Conservation (phyloP, 257 asterid species). For the Fraxinus americana region DNA sequence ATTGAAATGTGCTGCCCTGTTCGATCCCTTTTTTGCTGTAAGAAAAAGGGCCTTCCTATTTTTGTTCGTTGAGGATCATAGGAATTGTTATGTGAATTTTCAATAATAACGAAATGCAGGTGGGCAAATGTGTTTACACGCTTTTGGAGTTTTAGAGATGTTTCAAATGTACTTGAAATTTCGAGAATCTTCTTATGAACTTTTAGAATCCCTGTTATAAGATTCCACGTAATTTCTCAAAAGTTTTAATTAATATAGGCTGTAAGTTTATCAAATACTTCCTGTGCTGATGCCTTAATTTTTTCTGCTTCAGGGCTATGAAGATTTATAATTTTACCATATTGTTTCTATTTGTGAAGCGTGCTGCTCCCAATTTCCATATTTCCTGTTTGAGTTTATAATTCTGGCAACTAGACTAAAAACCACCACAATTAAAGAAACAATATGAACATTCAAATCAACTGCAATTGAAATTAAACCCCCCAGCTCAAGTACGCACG, state of each 20-base stretch:
- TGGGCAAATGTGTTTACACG: background rate
- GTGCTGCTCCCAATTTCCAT: background rate
- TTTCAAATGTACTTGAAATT: background rate
- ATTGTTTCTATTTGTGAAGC: background rate
- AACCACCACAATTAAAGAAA: background rate
- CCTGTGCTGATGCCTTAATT: background rate
- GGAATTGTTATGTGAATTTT: background rate
- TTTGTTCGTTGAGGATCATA: background rate
- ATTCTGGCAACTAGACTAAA: constrained; percentile 1
- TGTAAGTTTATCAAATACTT: background rate
- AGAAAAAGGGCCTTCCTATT: constrained; percentile 2
- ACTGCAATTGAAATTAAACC: background rate
- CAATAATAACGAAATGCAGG: background rate
- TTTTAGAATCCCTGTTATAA: constrained; percentile 1
- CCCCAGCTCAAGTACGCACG: background rate
- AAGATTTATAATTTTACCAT: constrained; percentile 2
- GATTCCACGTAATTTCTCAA: constrained; percentile 2
- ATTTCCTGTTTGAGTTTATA: background rate
- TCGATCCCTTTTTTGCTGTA: background rate
- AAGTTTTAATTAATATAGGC: background rate
- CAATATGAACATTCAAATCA: background rate
- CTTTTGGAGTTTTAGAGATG: background rate
- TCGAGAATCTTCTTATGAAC: constrained; percentile 13
- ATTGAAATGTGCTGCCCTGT: background rate
- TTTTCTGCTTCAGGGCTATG: background rate